Evolutionary conservation across 2,329 filamentous ascomycete species (phyloP).

Genomic region (Claviceps sp.): DNA sequence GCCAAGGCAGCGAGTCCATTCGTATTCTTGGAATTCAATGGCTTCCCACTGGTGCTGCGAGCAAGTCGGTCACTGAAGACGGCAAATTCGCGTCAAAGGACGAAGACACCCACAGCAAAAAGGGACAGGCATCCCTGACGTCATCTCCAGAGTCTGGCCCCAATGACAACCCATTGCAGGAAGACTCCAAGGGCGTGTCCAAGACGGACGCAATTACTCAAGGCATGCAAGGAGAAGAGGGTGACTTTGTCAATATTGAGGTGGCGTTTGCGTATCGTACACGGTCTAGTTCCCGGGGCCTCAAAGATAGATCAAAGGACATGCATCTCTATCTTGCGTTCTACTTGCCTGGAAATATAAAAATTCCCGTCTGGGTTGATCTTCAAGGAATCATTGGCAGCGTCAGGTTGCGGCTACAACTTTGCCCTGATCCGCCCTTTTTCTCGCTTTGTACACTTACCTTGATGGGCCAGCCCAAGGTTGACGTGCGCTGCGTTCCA

Average conservation of each 20-base stretch:
- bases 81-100: constrained; percentile 35
- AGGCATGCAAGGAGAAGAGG: constrained; percentile 64
- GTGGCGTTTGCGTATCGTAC: constrained; percentile 61
- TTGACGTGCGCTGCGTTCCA: constrained; percentile 56
- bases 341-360: constrained; percentile 44
- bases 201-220: constrained; percentile 25
- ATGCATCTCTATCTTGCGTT: constrained; percentile 58
- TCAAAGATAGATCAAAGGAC: constrained; percentile 55
- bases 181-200: constrained; percentile 14
- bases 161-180: constrained; percentile 7
- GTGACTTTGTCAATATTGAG: constrained; percentile 67
- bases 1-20: constrained; percentile 58
- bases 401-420: constrained; percentile 54
- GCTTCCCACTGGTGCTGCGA: constrained; percentile 58
- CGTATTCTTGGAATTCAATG: constrained; percentile 59
- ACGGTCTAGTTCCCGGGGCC: constrained; percentile 43
- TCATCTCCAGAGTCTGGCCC: background rate
- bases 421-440: constrained; percentile 65
- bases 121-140: constrained; percentile 11
- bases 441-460: constrained; percentile 62
- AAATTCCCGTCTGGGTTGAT: constrained; percentile 60
- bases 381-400: constrained; percentile 59
- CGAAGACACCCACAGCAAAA: constrained; percentile 18
- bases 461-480: constrained; percentile 62
- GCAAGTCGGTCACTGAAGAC: constrained; percentile 43